Conservation (phyloP, 176 grass and related monocot genomes). For the Oryza punctata region DNA sequence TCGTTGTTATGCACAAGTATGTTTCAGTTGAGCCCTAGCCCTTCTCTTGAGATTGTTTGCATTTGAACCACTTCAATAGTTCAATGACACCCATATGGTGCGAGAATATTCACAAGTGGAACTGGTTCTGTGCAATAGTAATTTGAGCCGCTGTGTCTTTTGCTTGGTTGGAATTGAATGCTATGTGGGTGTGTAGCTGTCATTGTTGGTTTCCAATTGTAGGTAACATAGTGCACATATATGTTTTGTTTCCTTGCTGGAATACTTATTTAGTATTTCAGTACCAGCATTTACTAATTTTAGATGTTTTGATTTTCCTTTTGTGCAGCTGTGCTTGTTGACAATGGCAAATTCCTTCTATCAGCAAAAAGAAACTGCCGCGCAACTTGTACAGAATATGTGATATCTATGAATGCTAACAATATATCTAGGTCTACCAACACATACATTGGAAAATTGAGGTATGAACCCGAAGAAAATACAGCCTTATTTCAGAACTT, state of each 20-base stretch:
- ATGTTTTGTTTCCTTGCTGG: conserved; percentile 16
- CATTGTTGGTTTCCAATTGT: background rate
- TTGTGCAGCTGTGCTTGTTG: conserved; percentile 66
- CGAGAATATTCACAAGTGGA: background rate
- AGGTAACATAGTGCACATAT: background rate
- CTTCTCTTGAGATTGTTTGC: background rate
- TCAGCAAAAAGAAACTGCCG: conserved; percentile 78
- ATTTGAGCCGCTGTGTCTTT: conserved; percentile 4
- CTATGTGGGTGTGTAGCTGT: conserved; percentile 2
- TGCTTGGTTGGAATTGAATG: background rate
- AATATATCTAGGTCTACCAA: conserved; percentile 65
- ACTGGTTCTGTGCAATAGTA: background rate
- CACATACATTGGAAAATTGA: conserved; percentile 83
- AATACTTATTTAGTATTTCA: conserved; percentile 4
- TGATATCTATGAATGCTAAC: conserved; percentile 65
- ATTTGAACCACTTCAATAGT: background rate
- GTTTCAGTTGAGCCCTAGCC: background rate
- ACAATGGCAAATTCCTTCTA: conserved; percentile 88
- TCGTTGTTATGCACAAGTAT: background rate
- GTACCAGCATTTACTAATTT: conserved; percentile 24
- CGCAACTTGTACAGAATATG: conserved; percentile 83
- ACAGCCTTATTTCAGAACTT: conserved; percentile 19
- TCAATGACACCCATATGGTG: background rate
- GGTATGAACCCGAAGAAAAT: conserved; percentile 38
- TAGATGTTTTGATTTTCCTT: conserved; percentile 15